Evolutionary conservation across 1,284 basidiomycete genomes (phyloP).

Genomic region (Trametes pubescens): DNA sequence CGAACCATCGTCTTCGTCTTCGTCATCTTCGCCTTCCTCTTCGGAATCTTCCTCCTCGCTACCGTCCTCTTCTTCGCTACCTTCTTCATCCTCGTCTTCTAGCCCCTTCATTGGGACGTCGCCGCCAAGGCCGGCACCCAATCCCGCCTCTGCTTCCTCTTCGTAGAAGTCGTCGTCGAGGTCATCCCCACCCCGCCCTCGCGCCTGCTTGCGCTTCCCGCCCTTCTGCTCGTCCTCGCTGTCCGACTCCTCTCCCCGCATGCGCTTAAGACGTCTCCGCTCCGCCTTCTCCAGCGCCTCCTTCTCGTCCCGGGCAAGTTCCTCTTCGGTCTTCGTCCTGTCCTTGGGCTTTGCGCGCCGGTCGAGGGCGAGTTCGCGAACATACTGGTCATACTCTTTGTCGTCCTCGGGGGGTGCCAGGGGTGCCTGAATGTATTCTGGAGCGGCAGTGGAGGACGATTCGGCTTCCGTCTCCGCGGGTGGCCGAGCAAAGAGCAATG

Average conservation of each 20-base stretch:
- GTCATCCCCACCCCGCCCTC: constrained; percentile 79
- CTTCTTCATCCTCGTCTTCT: constrained; percentile 59
- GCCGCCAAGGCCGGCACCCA: constrained; percentile 60
- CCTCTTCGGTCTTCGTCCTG: constrained; percentile 96
- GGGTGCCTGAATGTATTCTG: constrained; percentile 8
- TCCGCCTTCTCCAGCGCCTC: constrained; percentile 90
- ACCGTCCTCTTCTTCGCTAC: constrained; percentile 47
- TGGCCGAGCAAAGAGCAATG: constrained; percentile 73
- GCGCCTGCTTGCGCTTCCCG: constrained; percentile 50
- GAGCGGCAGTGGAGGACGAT: neutral
- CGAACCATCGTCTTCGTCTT: constrained; percentile 38
- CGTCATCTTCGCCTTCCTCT: constrained; percentile 39
- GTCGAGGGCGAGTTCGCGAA: constrained; percentile 94
- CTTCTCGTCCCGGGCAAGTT: constrained; percentile 90
- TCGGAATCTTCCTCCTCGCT: constrained; percentile 49
- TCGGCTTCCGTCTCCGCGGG: constrained; percentile 41
- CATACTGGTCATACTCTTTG: constrained; percentile 89
- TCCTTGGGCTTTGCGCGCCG: constrained; percentile 95
- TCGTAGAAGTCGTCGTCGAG: constrained; percentile 90
- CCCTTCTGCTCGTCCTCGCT: constrained; percentile 64
- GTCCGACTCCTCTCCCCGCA: constrained; percentile 84
- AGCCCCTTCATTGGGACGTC: constrained; percentile 43
- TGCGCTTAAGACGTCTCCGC: constrained; percentile 79
- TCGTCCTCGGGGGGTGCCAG: constrained; percentile 34
- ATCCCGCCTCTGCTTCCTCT: constrained; percentile 55